These are phyloP conservation scores for Neofusicoccum cordaticola DNA, from an alignment of 2,329 filamentous ascomycete species.

Conservation along the genomic window DNA sequence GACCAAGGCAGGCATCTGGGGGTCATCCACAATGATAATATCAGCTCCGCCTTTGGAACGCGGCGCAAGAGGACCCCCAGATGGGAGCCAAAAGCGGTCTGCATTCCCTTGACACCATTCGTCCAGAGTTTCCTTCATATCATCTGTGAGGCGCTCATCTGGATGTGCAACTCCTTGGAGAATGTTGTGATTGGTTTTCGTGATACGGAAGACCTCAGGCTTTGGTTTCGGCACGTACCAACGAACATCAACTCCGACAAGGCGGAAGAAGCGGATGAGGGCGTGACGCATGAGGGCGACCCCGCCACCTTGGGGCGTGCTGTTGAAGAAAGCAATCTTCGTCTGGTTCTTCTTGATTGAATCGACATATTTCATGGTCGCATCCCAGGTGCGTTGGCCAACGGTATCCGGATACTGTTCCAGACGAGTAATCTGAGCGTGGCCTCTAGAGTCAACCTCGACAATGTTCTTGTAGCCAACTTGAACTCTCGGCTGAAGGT, in stretches of 20 bases:
- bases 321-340: constrained; percentile 75
- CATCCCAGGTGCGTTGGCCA: constrained; percentile 60
- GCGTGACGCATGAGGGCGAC: constrained; percentile 81
- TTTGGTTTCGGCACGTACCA: constrained; percentile 81
- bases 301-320: constrained; percentile 77
- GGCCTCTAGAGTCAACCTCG: constrained; percentile 66
- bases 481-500: constrained; percentile 63
- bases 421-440: constrained; percentile 58
- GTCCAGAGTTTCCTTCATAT: constrained; percentile 62
- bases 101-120: constrained; percentile 75
- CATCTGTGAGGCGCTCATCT: constrained; percentile 60
- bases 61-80: constrained; percentile 64
- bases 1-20: constrained; percentile 79
- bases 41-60: constrained; percentile 70
- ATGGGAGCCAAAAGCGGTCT: constrained; percentile 68
- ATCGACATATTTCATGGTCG: constrained; percentile 61
- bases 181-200: constrained; percentile 86
- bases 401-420: constrained; percentile 63
- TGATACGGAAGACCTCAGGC: constrained; percentile 76
- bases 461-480: constrained; percentile 67
- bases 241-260: constrained; percentile 65
- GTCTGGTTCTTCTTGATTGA: constrained; percentile 62
- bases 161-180: constrained; percentile 72
- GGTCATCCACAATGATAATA: constrained; percentile 75
- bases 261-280: constrained; percentile 66